Evolutionary conservation across 371 early-diverging fungal genomes (phyloP).

Genomic region (Zopfochytrium polystomum): DNA sequence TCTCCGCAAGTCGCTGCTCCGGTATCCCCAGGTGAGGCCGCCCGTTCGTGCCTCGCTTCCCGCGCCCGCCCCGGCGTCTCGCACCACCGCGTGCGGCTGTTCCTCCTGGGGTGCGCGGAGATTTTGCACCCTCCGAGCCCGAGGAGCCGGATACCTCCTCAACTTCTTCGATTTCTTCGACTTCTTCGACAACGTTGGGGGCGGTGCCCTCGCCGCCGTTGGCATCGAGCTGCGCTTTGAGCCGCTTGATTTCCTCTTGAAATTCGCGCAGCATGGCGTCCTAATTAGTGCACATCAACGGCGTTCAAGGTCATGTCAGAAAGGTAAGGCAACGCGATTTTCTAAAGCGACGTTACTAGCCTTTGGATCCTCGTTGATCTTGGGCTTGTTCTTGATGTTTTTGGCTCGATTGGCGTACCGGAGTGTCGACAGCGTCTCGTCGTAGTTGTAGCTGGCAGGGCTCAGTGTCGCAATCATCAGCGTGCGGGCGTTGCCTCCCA

Average conservation of each 20-base stretch:
- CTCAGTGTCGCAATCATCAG: constrained; percentile 83
- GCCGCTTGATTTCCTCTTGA: constrained; percentile 59
- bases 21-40: constrained; percentile 22
- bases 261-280: constrained; percentile 63
- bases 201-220: constrained; percentile 13
- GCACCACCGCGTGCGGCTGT: constrained; percentile 6
- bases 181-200: constrained; percentile 37
- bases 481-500: constrained; percentile 64
- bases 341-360: too few relatives aligned
- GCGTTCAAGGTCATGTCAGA: not conserved
- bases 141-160: constrained; percentile 43
- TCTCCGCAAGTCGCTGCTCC: constrained; percentile 40
- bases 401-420: constrained; percentile 89
- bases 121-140: constrained; percentile 26
- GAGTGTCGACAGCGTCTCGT: constrained; percentile 80
- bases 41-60: not conserved
- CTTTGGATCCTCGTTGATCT: constrained; percentile 54
- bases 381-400: constrained; percentile 77
- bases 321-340: not conserved
- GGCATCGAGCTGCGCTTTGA: constrained; percentile 48
- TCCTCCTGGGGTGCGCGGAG: constrained; percentile 3
- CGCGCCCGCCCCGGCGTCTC: constrained; percentile 1
- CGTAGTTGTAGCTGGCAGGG: constrained; percentile 70
- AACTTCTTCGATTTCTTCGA: constrained; percentile 45
- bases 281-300: constrained; percentile 20